Base-by-base conservation (phyloP, 805 yeast species). In the Ogataea ramenticola region DNA sequence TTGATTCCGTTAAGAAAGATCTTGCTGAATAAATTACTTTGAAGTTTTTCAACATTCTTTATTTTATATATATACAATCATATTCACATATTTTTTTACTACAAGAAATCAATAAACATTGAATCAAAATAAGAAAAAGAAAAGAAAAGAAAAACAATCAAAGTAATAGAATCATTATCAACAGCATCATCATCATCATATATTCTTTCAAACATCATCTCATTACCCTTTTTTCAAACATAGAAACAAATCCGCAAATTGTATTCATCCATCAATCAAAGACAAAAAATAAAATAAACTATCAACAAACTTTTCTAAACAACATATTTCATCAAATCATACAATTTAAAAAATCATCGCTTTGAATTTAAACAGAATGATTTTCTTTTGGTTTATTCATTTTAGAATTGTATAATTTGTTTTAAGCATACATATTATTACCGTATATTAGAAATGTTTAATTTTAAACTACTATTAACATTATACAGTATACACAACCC, bases 1-100 rank as follows among this genome's bases (percentile, higher is more conserved):
- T 61, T 45, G 66, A 62, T 41, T 55, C 52, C 50, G 60, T 62
- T 51, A 56, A 57, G 51, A 46, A 45, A 27, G 43, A 45, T 39
- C n/a, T 26, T 29, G n/a, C 17, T 38, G 12, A 17, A 30, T 24
- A 31, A 16, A 11, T 16, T 14, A 31, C 8, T 8, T 30, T 30
- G 10, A 24, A 24, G n/a, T n/a, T n/a, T n/a, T n/a, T n/a, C n/a
- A n/a, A n/a, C n/a, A n/a, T n/a, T n/a, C n/a, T n/a, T n/a, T n/a
- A n/a, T n/a, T n/a, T n/a, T n/a, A n/a, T n/a, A n/a, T n/a, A n/a
- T n/a, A n/a, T n/a, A n/a, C n/a, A n/a, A n/a, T n/a, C n/a, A n/a
- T n/a, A n/a, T n/a, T n/a, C n/a, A n/a, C n/a, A n/a, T n/a, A n/a
- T n/a, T n/a, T n/a, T n/a, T n/a, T n/a, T n/a, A n/a, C n/a, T n/a